phyloP scores from a whole-genome alignment of 116 monocot genomes.

The Posidonia oceanica region DNA sequence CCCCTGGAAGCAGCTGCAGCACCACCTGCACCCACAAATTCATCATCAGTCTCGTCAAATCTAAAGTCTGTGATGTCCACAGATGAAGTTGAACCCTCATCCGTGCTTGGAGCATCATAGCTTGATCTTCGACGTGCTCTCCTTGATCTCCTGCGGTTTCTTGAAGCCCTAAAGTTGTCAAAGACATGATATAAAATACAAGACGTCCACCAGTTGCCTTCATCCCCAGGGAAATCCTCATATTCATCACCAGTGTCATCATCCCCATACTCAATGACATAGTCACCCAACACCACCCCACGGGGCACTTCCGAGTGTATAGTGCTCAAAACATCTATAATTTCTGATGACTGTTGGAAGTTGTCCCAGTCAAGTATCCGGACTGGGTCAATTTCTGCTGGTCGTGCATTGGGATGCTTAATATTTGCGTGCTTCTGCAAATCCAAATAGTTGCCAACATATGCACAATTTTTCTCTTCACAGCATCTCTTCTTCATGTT shows the following conservation, averaged over 20 bases:
- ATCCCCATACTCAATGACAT: constrained; percentile 79
- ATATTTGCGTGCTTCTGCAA: constrained; percentile 38
- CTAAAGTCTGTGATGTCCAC: constrained; percentile 35
- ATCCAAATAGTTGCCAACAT: constrained; percentile 54
- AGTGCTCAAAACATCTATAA: constrained; percentile 70
- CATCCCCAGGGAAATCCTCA: constrained; percentile 48
- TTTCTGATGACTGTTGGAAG: constrained; percentile 85
- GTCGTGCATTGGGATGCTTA: constrained; percentile 58
- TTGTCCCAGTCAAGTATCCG: constrained; percentile 71
- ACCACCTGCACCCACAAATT: constrained; percentile 16
- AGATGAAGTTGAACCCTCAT: constrained; percentile 41
- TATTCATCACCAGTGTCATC: constrained; percentile 60
- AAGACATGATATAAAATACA: constrained; percentile 60
- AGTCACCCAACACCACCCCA: constrained; percentile 73
- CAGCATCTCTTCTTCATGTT: constrained; percentile 58
- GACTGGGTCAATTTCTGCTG: constrained; percentile 64
- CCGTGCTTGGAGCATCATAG: constrained; percentile 27
- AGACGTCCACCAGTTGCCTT: constrained; percentile 75
- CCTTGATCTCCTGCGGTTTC: constrained; percentile 42
- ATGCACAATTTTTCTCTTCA: constrained; percentile 53
- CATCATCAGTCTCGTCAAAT: constrained; percentile 52
- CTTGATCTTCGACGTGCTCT: constrained; percentile 14
- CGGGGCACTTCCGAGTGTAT: constrained; percentile 74
- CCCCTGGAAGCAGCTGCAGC: constrained; percentile 21
- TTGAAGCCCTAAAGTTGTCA: constrained; percentile 50